Evolutionary conservation across 2,329 filamentous ascomycete species (phyloP).

Genomic region (Massarina eburnea): DNA sequence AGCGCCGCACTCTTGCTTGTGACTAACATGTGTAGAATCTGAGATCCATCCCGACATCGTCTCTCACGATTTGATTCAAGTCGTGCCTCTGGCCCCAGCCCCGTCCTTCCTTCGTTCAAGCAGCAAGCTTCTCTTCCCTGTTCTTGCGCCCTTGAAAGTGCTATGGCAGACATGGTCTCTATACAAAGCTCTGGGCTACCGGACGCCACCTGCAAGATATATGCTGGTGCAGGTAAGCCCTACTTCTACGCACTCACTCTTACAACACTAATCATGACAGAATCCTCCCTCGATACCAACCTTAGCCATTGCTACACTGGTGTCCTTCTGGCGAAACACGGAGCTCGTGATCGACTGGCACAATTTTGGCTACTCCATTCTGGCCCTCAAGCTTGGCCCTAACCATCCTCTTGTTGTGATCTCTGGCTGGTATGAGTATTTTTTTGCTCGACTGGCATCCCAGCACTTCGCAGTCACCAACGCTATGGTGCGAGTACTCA

Average conservation of each 20-base stretch:
- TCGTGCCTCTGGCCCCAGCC: conserved; percentile 69
- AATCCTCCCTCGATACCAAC: conserved; percentile 96
- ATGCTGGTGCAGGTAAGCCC: conserved; percentile 72
- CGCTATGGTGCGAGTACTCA: conserved; percentile 79
- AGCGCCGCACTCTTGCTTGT: background rate
- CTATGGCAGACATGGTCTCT: conserved; percentile 77
- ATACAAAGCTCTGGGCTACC: conserved; percentile 71
- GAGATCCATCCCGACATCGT: conserved; percentile 76
- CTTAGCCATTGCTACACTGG: conserved; percentile 70
- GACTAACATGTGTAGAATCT: conserved; percentile 60
- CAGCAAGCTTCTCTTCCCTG: conserved; percentile 72
- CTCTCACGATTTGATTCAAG: conserved; percentile 66
- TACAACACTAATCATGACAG: conserved; percentile 46
- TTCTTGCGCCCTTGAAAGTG: conserved; percentile 82
- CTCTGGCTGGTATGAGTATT: conserved; percentile 75
- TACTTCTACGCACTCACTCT: background rate
- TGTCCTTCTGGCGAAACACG: conserved; percentile 76
- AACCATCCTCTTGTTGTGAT: conserved; percentile 75
- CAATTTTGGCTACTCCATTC: conserved; percentile 96
- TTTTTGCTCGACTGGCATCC: conserved; percentile 67
- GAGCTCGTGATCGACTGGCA: conserved; percentile 94
- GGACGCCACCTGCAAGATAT: conserved; percentile 74
- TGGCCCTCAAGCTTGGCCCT: conserved; percentile 66
- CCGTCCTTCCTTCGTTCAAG: conserved; percentile 68
- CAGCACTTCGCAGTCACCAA: conserved; percentile 86